A percentile compares a stretch with the other conserved stretches of the same genome.
These are phyloP conservation scores for Aspergillus candidus DNA, from an alignment of 2,329 filamentous ascomycete species.

Conservation along the genomic window DNA sequence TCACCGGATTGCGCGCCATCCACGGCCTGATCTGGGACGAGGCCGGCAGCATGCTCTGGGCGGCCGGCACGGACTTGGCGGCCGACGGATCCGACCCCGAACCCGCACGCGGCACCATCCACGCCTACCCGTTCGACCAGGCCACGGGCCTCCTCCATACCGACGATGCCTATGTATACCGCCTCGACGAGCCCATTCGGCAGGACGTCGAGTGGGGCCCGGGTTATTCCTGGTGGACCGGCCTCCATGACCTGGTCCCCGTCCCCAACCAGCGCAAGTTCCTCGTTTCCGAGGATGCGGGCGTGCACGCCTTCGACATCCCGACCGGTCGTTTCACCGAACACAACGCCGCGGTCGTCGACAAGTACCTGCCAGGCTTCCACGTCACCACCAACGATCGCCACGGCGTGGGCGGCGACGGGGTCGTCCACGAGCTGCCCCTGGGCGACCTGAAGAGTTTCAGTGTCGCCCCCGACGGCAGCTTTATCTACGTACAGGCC, in stretches of 20 bases:
- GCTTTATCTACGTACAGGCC: slow-evolving; percentile 19
- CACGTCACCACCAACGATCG: slow-evolving; percentile 19
- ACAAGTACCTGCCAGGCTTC: slow-evolving; percentile 19
- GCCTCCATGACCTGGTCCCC: slow-evolving; percentile 20
- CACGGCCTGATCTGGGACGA: slow-evolving; percentile 24
- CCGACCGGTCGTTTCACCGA: slow-evolving; percentile 11
- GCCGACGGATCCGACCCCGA: slow-evolving; percentile 19
- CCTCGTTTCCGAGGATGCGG: slow-evolving; percentile 18
- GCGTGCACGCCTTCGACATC: slow-evolving; percentile 18
- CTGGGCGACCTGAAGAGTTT: slow-evolving; percentile 20
- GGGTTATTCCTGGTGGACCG: slow-evolving; percentile 20
- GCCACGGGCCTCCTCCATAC: slow-evolving; percentile 12
- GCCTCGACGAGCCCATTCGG: slow-evolving; percentile 9
- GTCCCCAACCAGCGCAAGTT: slow-evolving; percentile 20
- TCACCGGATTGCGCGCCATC: slow-evolving; percentile 20
- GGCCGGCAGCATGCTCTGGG: slow-evolving; percentile 19
- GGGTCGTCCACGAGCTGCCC: slow-evolving; percentile 16
- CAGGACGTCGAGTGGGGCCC: slow-evolving; percentile 18
- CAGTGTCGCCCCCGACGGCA: slow-evolving; percentile 20
- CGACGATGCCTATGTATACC: slow-evolving; percentile 12
- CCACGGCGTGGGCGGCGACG: slow-evolving; percentile 13
- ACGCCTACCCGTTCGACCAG: slow-evolving; percentile 18
- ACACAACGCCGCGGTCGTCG: slow-evolving; percentile 11
- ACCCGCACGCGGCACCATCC: slow-evolving; percentile 15
- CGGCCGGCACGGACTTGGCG: slow-evolving; percentile 17